Base-by-base conservation (phyloP, 176 grass and related monocot genomes). In the Chrysopogon serrulatus region DNA sequence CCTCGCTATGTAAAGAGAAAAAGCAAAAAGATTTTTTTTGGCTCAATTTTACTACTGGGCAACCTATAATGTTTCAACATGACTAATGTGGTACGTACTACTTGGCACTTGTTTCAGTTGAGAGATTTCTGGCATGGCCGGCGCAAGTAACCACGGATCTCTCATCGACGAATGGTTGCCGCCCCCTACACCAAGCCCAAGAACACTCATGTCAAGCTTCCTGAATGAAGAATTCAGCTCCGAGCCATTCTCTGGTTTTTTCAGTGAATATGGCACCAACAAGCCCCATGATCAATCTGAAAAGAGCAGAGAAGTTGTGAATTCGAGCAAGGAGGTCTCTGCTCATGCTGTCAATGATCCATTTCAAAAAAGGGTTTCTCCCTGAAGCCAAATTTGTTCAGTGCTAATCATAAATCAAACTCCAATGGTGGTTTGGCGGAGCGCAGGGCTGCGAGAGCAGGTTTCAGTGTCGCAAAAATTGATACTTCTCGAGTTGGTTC, bases 401-500 rank as follows among this genome's bases (percentile, higher is more conserved):
- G 14, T 41, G 53, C 65, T 62, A 91, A 68, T 56, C 83, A 88
- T 40, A 99, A 84, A 90, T 83, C 87, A 54, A 90, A 73, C 75
- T 81, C 82, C 43, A 82, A 82, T 63, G 69, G 87, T 33, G 82
- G 93, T 70, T 78, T 99, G 34, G 91, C 91, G 2, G 93, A 94
- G 83, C 92, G 97, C 87, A 96, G 82, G 90, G 89, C 89, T 45
- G 92, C 93, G 0, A 92, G 90, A 75, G 91, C 83, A 18, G 97
- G 97, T 57, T 96, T 99, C 51, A 94, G 89, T 81, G 66, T 99
- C 36, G 75, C 90, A 0, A 96, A 94, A 51, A 89, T 96, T 33
- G 90, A 96, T 79, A 99, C 87, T 18, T 88, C 85, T 80, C 78
- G 86, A 48, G 77, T 89, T 78, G 84, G 83, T 78, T 94, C 97